A percentile compares a stretch with the other conserved stretches of the same genome.
Conservation (phyloP, 73 alveolate genomes). For the Stentor coeruleus region DNA sequence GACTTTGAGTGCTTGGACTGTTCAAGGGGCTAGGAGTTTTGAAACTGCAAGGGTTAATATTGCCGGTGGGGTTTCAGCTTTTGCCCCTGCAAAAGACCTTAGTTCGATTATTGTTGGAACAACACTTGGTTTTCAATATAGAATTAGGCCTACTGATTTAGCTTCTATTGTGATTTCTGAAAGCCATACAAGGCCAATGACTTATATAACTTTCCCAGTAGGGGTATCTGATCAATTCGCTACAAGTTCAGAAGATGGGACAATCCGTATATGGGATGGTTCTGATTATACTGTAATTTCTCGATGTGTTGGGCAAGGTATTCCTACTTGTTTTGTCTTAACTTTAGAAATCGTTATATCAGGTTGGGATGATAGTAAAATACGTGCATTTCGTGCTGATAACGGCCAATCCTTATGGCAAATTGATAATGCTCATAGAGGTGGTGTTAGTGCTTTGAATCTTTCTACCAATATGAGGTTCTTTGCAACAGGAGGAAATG, state of each 20-base stretch:
- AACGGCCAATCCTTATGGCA: slow-evolving; percentile 90
- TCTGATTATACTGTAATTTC: slow-evolving; percentile 88
- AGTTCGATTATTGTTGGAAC: slow-evolving; percentile 81
- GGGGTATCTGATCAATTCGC: slow-evolving; percentile 93
- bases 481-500: slow-evolving; percentile 87
- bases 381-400: slow-evolving; percentile 78
- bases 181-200: slow-evolving; percentile 87
- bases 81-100: slow-evolving; percentile 77
- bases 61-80: slow-evolving; percentile 76
- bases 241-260: slow-evolving; percentile 90
- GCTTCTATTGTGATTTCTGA: slow-evolving; percentile 82
- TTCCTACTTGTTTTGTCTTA: slow-evolving; percentile 84
- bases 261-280: slow-evolving; percentile 92
- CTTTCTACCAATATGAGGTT: slow-evolving; percentile 73
- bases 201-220: slow-evolving; percentile 67
- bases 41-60: slow-evolving; percentile 63
- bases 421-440: slow-evolving; percentile 94
- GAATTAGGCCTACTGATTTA: slow-evolving; percentile 80
- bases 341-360: slow-evolving; percentile 88
- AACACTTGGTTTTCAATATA: slow-evolving; percentile 82
- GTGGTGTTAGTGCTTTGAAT: slow-evolving; percentile 89
- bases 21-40: slow-evolving; percentile 39
- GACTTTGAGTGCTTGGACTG: slow-evolving; percentile 67
- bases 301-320: slow-evolving; percentile 68
- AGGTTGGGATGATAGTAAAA: slow-evolving; percentile 95